These are phyloP conservation scores for Otatea glauca DNA, from an alignment of 176 grass and related monocot genomes.

Conservation along the genomic window DNA sequence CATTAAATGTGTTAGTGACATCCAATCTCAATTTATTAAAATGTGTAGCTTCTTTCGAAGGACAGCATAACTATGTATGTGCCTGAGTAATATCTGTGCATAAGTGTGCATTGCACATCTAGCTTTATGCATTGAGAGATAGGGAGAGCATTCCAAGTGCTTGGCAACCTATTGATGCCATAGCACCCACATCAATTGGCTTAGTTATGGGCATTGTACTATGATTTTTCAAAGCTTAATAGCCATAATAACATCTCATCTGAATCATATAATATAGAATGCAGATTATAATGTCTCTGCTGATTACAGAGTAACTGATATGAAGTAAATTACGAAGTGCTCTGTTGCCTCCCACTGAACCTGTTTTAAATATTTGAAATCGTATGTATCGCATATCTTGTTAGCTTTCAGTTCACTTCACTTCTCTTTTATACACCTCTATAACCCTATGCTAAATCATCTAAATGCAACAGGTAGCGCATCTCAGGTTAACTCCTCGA, in stretches of 20 bases:
- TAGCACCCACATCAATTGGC: not conserved
- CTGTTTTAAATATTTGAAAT: conserved; percentile 21
- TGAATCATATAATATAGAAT: not conserved
- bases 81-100: not conserved
- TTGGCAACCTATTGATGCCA: not conserved
- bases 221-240: not conserved
- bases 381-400: not conserved
- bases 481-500: conserved; percentile 86
- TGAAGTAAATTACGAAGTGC: conserved; percentile 6
- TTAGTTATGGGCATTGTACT: not conserved
- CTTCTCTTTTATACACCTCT: conserved; percentile 23
- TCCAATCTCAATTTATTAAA: not conserved
- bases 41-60: conserved; percentile 14
- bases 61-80: not conserved
- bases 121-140: not conserved
- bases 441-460: conserved; percentile 22
- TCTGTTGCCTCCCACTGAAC: not conserved
- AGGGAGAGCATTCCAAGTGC: not conserved
- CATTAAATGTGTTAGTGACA: not conserved
- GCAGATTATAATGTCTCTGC: conserved; percentile 10
- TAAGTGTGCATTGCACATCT: not conserved
- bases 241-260: not conserved
- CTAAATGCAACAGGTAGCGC: conserved; percentile 64
- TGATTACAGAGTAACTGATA: not conserved
- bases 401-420: conserved; percentile 35